Conservation (phyloP, 1,284 basidiomycete species). For the Pyrrhoderma lamaoense region DNA sequence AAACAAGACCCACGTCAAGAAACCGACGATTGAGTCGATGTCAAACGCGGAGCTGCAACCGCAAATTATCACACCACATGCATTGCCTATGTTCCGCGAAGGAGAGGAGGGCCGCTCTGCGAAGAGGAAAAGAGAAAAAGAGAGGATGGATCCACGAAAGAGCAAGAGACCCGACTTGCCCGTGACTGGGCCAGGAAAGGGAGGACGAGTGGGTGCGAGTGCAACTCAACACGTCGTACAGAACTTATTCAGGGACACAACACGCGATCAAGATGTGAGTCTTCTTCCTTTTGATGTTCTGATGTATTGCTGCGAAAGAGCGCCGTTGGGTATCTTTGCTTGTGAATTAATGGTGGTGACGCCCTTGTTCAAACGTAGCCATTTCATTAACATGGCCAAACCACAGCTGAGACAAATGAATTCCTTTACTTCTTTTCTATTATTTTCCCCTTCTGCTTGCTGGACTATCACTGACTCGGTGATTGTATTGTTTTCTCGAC, state of each 20-base stretch:
- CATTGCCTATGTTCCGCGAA: constrained; percentile 84
- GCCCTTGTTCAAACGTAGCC: too few species aligned
- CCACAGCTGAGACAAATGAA: too few species aligned
- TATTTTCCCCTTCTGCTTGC: background rate
- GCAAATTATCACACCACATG: constrained; percentile 85
- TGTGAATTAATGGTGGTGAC: too few species aligned
- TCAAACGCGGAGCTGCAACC: constrained; percentile 65
- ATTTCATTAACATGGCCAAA: too few species aligned
- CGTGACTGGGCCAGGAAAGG: constrained; percentile 83
- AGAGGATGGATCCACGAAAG: constrained; percentile 82
- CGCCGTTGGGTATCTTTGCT: constrained; percentile 7
- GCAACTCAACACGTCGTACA: constrained; percentile 95
- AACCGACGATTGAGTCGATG: constrained; percentile 72
- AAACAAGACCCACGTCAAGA: constrained; percentile 66
- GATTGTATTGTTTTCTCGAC: background rate
- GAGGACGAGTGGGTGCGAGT: constrained; percentile 90
- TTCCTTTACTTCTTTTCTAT: constrained; percentile 1
- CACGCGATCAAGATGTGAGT: constrained; percentile 89
- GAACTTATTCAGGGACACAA: constrained; percentile 83
- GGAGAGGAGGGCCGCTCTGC: constrained; percentile 64
- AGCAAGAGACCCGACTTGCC: constrained; percentile 88
- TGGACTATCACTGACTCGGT: background rate
- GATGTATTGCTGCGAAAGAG: constrained; percentile 1
- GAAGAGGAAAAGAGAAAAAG: constrained; percentile 84
- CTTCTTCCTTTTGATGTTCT: constrained; percentile 20